phyloP scores from a whole-genome alignment of 768 basidiomycete genomes.

The Boletus coccyginus region DNA sequence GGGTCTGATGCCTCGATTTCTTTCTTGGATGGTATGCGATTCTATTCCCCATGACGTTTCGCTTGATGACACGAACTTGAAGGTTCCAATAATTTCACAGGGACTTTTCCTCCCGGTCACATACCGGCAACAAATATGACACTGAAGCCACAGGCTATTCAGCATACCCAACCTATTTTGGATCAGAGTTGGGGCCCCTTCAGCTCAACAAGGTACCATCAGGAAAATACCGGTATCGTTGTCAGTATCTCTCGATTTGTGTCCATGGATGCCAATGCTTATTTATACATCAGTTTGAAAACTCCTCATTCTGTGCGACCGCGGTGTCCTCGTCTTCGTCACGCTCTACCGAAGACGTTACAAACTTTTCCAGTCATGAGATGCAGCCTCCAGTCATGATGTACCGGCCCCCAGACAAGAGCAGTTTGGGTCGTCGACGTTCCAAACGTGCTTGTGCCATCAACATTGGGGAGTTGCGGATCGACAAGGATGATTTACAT shows the following conservation, averaged over 20 bases:
- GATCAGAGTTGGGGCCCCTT: neutral
- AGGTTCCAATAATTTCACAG: neutral
- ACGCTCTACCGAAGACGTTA: too few species aligned
- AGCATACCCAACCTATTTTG: neutral
- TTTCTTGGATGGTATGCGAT: neutral
- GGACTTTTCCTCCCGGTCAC: neutral
- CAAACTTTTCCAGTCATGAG: neutral
- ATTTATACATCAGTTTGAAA: too few species aligned
- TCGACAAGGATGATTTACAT: slow-evolving; percentile 6
- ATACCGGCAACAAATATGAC: too few species aligned
- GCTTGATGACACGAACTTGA: neutral
- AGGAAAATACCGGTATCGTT: too few species aligned
- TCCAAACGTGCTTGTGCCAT: neutral
- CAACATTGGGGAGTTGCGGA: neutral
- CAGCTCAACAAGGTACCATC: neutral
- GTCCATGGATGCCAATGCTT: too few species aligned
- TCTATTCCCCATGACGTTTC: neutral
- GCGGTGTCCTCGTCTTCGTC: too few species aligned
- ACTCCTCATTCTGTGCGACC: too few species aligned
- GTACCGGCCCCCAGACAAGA: neutral
- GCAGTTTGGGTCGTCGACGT: neutral
- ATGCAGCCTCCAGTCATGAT: neutral
- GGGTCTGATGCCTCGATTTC: neutral
- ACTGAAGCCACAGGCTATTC: neutral
- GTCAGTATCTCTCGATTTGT: too few species aligned